phyloP scores from a whole-genome alignment of 352 stramenopile species.

The Phytophthora chlamydospora region DNA sequence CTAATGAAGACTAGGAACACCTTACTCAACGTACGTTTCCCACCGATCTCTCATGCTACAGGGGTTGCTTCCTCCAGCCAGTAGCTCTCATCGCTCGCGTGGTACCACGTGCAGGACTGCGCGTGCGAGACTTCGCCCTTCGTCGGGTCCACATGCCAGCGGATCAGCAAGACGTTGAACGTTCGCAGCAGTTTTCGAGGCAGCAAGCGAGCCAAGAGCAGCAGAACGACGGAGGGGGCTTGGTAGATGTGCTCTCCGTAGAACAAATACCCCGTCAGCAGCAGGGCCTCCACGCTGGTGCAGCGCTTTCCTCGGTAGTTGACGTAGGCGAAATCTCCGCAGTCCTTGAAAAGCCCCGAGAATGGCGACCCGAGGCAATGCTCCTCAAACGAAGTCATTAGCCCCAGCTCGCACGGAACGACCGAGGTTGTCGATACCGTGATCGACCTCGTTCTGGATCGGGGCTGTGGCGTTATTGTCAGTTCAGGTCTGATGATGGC shows the following conservation, averaged over 20 bases:
- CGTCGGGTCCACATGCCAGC: constrained; percentile 26
- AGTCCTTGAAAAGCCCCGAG: background rate
- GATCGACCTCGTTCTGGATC: background rate
- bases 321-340: constrained; percentile 2
- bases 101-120: constrained; percentile 22
- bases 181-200: constrained; percentile 14
- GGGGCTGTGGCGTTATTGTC: background rate
- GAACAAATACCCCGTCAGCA: constrained; percentile 22
- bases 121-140: constrained; percentile 9
- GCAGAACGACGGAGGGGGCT: constrained; percentile 15
- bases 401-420: too few species aligned
- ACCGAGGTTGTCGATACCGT: too few species aligned
- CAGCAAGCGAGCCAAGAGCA: constrained; percentile 11
- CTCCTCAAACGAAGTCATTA: background rate
- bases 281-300: constrained; percentile 20
- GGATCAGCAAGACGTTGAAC: constrained; percentile 23
- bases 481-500: background rate
- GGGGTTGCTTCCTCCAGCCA: too few species aligned
- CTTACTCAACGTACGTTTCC: too few species aligned
- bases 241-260: constrained; percentile 25
- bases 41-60: too few species aligned
- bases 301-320: constrained; percentile 1
- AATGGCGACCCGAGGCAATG: constrained; percentile 6
- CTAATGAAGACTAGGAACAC: too few species aligned
- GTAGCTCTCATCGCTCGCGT: too few species aligned